Evolutionary conservation across 331 rosid genomes (phyloP), one percentile per base, ranked within the genome.

Genomic region (Quercus phellos): DNA sequence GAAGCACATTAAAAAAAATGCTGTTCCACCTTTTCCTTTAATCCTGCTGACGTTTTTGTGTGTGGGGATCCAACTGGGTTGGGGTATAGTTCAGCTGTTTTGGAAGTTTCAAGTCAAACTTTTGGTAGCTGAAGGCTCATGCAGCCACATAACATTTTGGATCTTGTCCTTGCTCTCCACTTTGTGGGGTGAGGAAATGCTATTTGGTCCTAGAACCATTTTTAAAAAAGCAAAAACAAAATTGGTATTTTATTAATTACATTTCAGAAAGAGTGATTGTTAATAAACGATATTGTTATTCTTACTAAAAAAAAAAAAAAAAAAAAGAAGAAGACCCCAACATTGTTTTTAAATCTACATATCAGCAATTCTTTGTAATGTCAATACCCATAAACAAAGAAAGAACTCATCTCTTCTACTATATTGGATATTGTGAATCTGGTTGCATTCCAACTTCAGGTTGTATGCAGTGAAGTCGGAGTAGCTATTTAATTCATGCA

Each of bases 381-480:
- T 29, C 17, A 16, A 63, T 30, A 63, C 5, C 11, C n/a, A 63
- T 63, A 29, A 58, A 46, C 16, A 46, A 29, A 66, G 50, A 66
- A 66, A 66, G 51, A 32, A 30, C 43, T 30, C 70, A 14, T 55
- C 59, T 77, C 60, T 75, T 51, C 30, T 78, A 30, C 35, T 43
- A 56, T 64, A 73, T 22, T 70, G 79, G 71, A 69, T 9, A 27
- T 67, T 59, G 42, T 34, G 70, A 68, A 42, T 70, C 51, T 73
- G 72, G 67, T 63, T 51, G 63, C 60, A 63, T 6, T 34, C 72
- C 29, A 81, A 59, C 51, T 73, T 63, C 66, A 70, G 22, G 32
- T 11, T 6, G 26, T 9, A 34, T 13, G 32, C 46, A 38, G 71
- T 12, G 34, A 69, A 51, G 42, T 51, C 1, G 9, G 74, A 43